These are phyloP conservation scores for Petunia hybrid DNA, from an alignment of 305 asterid species.

Conservation along the genomic window DNA sequence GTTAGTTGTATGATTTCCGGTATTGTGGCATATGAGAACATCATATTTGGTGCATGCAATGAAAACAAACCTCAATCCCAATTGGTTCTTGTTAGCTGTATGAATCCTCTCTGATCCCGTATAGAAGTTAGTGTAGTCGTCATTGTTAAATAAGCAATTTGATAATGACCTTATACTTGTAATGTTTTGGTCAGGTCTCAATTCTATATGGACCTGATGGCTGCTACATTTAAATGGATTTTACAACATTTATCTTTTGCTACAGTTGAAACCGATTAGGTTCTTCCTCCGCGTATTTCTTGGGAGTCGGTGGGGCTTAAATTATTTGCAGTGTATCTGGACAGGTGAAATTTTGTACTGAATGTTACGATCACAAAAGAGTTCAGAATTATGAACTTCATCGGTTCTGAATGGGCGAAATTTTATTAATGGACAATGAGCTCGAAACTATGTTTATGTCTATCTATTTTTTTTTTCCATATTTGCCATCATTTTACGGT, in stretches of 20 bases:
- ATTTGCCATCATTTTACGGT: not conserved
- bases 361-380: not conserved
- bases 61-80: not conserved
- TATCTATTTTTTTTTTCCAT: not conserved
- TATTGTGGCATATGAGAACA: not conserved
- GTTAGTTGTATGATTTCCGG: too few relatives aligned
- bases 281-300: not conserved
- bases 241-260: constrained; percentile 9
- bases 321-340: not conserved
- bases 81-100: not conserved
- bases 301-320: not conserved
- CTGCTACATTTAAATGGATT: not conserved
- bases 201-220: not conserved
- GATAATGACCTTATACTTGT: not conserved
- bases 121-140: not conserved
- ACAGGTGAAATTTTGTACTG: not conserved
- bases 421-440: constrained; percentile 2
- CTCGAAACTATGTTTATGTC: constrained; percentile 14
- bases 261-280: not conserved
- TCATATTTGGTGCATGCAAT: not conserved
- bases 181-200: not conserved
- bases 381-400: not conserved
- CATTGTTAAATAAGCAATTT: not conserved
- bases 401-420: not conserved
- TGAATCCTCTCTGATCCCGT: not conserved